A percentile compares a stretch with the other conserved stretches of the same genome.
phyloP scores from a whole-genome alignment of 306 rosid species.

The Castanopsis chinensis region DNA sequence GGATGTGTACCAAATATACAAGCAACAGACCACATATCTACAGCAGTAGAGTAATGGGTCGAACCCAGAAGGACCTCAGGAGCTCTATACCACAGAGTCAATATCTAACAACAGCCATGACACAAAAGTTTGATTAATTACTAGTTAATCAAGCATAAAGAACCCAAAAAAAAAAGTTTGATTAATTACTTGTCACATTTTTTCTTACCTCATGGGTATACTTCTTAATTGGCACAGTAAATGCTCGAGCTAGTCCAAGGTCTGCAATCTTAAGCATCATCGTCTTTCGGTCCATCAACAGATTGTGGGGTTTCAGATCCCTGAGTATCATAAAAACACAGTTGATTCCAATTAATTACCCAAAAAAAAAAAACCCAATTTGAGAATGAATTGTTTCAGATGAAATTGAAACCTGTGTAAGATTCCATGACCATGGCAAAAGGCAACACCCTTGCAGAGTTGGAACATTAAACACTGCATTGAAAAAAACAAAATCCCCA shows the following conservation, averaged over 20 bases:
- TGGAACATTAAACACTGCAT: conserved; percentile 83
- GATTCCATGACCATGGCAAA: conserved; percentile 96
- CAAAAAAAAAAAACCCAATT: background rate
- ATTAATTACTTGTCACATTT: no score
- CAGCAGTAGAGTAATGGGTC: conserved; percentile 93
- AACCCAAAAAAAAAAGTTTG: no score
- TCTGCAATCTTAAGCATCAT: conserved; percentile 89
- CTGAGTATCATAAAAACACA: conserved; percentile 16
- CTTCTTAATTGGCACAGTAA: conserved; percentile 86
- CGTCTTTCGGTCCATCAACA: conserved; percentile 81
- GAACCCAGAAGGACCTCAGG: conserved; percentile 97
- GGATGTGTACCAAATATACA: conserved; percentile 75
- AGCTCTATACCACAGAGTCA: conserved; percentile 95
- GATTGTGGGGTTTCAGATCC: conserved; percentile 97
- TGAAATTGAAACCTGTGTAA: conserved; percentile 56
- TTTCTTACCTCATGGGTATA: conserved; percentile 84
- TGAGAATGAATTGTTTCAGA: background rate
- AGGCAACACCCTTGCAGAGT: conserved; percentile 95
- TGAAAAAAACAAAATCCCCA: background rate
- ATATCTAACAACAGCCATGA: conserved; percentile 42
- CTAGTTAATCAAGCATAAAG: background rate
- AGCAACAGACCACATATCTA: conserved; percentile 94
- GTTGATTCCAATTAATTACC: background rate
- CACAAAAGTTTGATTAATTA: no score
- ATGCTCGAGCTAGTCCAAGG: conserved; percentile 93